Evolutionary conservation across 306 rosid species (phyloP), one percentile per base, ranked within the genome.

Genomic region (Prunus davidiana): DNA sequence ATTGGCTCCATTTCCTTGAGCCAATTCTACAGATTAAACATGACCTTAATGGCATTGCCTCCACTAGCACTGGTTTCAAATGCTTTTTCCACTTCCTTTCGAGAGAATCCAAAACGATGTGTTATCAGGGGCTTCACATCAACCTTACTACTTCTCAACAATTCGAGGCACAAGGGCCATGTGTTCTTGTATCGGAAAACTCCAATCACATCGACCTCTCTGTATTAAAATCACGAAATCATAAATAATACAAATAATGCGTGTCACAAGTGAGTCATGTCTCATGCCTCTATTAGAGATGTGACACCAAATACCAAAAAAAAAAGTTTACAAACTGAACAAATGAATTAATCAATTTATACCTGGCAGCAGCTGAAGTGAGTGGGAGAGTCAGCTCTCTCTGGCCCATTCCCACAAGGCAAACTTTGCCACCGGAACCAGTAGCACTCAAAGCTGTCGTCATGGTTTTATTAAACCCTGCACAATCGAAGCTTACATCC

Each of bases 121-220:
- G 86, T 85, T 82, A 85, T 82, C 30, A 85, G 46, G 11, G 86
- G 86, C 82, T 79, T 85, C 12, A 85, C 76, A 64, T 82, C 86
- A 43, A 85, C 73, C 80, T 76, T 85, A 12, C 86, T 80, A 11
- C 80, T 72, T 67, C 77, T 62, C 72, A 85, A 51, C 60, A 85
- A 50, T 73, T 85, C 88, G 13, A 85, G 74, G 86, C 88, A 79
- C 50, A 85, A 75, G 0, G 88, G 88, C 84, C 88, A 85, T 38
- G 86, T 85, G 62, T 85, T 82, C 72, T 80, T 76, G 49, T 85
- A 85, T 47, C 88, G 75, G 75, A 82, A 85, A 72, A 85, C 60
- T 20, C 88, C 88, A 34, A 79, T 76, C 13, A 82, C 69, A 79
- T 85, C 80, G 2, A 82, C 73, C 55, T 85, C 88, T 76, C 84